Percentiles rank a stretch among this genome's conserved stretches.
These are phyloP conservation scores for Pezicula neosporulosa DNA, from an alignment of 2,329 filamentous ascomycete genomes.

Conservation along the genomic window DNA sequence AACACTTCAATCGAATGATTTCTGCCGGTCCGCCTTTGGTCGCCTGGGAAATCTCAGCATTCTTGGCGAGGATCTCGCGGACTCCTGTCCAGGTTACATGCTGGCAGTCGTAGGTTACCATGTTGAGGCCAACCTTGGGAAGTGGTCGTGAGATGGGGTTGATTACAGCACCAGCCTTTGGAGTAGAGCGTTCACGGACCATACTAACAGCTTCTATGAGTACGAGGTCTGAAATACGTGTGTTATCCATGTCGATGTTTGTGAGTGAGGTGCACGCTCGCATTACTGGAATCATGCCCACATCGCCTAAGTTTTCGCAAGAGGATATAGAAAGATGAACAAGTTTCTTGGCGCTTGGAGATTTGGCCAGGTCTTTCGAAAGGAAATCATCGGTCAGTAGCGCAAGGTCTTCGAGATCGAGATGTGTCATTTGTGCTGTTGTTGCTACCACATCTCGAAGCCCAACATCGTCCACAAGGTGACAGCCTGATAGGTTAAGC, in stretches of 20 bases:
- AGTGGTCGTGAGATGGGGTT: background rate
- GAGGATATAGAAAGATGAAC: slow-evolving; percentile 85
- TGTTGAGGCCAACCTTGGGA: slow-evolving; percentile 53
- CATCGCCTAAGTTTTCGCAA: slow-evolving; percentile 81
- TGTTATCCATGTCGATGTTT: slow-evolving; percentile 88
- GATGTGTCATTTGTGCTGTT: slow-evolving; percentile 72
- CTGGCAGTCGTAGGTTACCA: slow-evolving; percentile 88
- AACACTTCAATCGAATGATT: slow-evolving; percentile 85
- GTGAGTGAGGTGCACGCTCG: slow-evolving; percentile 68
- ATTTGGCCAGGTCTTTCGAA: slow-evolving; percentile 67
- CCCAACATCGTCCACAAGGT: slow-evolving; percentile 68
- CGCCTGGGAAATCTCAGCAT: slow-evolving; percentile 66
- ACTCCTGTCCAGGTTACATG: slow-evolving; percentile 92
- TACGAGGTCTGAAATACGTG: slow-evolving; percentile 80
- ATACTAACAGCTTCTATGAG: slow-evolving; percentile 82
- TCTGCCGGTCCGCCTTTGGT: slow-evolving; percentile 60
- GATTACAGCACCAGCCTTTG: slow-evolving; percentile 9
- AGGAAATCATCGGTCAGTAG: slow-evolving; percentile 73
- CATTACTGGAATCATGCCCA: slow-evolving; percentile 78
- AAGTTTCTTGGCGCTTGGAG: slow-evolving; percentile 68
- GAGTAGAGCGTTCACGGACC: slow-evolving; percentile 59
- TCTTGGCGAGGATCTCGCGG: slow-evolving; percentile 80
- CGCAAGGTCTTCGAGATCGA: slow-evolving; percentile 85
- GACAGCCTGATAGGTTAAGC: slow-evolving; percentile 77
- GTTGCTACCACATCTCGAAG: slow-evolving; percentile 72